phyloP scores from a whole-genome alignment of 2,329 filamentous ascomycete genomes.

The Calonectria pteridis region DNA sequence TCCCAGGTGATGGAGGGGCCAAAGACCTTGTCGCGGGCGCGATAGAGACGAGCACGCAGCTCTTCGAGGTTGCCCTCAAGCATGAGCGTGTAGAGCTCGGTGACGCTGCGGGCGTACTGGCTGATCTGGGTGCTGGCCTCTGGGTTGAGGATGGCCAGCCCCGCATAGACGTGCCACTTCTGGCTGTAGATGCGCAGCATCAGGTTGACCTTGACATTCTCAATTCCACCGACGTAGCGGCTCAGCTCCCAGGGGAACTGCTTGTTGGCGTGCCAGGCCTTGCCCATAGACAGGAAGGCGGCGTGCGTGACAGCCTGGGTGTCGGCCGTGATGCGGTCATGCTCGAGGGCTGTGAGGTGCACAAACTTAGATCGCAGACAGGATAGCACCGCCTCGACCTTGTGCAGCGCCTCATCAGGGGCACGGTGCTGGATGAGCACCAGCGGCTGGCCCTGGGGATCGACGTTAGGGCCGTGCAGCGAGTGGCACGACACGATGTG shows the following conservation, averaged over 20 bases:
- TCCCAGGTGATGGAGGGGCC: slow-evolving; percentile 74
- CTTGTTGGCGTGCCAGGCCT: slow-evolving; percentile 93
- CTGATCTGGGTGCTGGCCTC: slow-evolving; percentile 92
- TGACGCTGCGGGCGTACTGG: slow-evolving; percentile 93
- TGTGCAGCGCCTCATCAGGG: slow-evolving; percentile 78
- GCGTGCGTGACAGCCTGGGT: slow-evolving; percentile 98
- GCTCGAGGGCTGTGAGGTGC: slow-evolving; percentile 85
- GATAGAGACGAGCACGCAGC: slow-evolving; percentile 77
- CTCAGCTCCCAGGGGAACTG: slow-evolving; percentile 97
- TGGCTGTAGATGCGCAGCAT: slow-evolving; percentile 97
- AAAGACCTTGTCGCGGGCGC: slow-evolving; percentile 77
- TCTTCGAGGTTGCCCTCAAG: slow-evolving; percentile 84
- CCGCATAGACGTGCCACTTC: slow-evolving; percentile 99
- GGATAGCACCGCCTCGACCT: slow-evolving; percentile 84
- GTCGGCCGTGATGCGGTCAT: slow-evolving; percentile 97
- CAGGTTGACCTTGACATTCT: slow-evolving; percentile 99
- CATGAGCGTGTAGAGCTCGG: slow-evolving; percentile 97
- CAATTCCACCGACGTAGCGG: slow-evolving; percentile 97
- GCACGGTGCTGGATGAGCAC: slow-evolving; percentile 95
- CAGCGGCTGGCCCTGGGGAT: slow-evolving; percentile 89
- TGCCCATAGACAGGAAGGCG: slow-evolving; percentile 97
- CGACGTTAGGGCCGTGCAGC: slow-evolving; percentile 91
- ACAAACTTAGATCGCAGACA: slow-evolving; percentile 91
- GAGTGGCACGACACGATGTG: slow-evolving; percentile 97
- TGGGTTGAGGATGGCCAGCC: slow-evolving; percentile 95